These are phyloP conservation scores for Solanum dulcamara DNA, from an alignment of 257 asterid genomes.

Conservation along the genomic window DNA sequence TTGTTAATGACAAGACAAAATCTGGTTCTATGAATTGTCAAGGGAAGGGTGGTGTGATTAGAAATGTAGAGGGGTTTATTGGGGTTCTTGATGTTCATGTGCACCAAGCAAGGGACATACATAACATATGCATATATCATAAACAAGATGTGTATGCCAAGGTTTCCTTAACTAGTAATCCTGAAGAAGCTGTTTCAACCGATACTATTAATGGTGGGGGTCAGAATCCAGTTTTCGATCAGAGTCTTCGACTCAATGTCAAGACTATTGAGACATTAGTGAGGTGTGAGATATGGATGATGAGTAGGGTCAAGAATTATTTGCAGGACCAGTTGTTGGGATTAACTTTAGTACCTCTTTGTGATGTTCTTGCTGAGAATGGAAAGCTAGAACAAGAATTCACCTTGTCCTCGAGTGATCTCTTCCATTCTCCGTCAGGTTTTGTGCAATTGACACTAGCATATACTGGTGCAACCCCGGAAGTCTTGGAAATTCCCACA, in stretches of 20 bases:
- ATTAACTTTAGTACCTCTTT: conserved; percentile 70
- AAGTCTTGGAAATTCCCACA: conserved; percentile 46
- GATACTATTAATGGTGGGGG: conserved; percentile 90
- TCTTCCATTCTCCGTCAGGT: conserved; percentile 98
- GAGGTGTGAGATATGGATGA: conserved; percentile 96
- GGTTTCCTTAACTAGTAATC: conserved; percentile 66
- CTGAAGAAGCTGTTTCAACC: conserved; percentile 63
- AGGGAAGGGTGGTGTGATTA: conserved; percentile 21
- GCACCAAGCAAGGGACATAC: conserved; percentile 86
- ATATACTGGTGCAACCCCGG: conserved; percentile 59
- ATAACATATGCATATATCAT: conserved; percentile 92
- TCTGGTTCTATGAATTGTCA: neutral
- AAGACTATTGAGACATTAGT: conserved; percentile 60
- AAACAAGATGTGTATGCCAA: conserved; percentile 95
- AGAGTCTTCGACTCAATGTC: conserved; percentile 47
- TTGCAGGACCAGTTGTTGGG: conserved; percentile 92
- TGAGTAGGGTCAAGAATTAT: conserved; percentile 87
- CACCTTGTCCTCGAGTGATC: conserved; percentile 82
- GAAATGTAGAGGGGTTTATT: conserved; percentile 22
- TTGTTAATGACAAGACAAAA: neutral
- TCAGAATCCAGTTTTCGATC: conserved; percentile 73
- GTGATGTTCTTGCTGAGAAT: conserved; percentile 49
- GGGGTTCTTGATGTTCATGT: conserved; percentile 75
- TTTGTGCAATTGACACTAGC: conserved; percentile 68
- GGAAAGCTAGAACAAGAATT: conserved; percentile 83